Conservation (phyloP, 352 stramenopile species). For the Elongisporangium prolatum region DNA sequence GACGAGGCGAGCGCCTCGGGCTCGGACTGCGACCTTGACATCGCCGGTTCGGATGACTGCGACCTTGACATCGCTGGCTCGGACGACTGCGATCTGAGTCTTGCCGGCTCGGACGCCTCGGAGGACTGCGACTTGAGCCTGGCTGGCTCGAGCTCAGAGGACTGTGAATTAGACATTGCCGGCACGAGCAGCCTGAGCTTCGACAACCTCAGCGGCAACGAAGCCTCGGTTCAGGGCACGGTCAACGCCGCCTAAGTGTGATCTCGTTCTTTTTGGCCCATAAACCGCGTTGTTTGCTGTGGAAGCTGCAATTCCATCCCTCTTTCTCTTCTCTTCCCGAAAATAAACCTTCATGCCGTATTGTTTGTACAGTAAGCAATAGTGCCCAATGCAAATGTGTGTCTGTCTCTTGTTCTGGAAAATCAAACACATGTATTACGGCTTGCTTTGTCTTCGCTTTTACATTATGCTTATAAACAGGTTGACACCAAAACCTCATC, state of each 20-base stretch:
- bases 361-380: not conserved
- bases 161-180: not conserved
- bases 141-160: not conserved
- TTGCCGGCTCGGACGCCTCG: slow-evolving; percentile 4
- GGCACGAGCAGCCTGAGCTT: slow-evolving; percentile 12
- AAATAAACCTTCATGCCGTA: slow-evolving; percentile 12
- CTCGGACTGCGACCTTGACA: slow-evolving; percentile 12
- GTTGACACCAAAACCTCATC: not conserved
- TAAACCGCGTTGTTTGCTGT: not conserved
- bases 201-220: slow-evolving; percentile 10
- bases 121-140: not conserved
- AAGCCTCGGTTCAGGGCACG: slow-evolving; percentile 17
- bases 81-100: slow-evolving; percentile 6
- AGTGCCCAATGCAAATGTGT: not conserved
- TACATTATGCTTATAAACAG: too few relatives aligned
- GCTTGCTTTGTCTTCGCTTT: too few relatives aligned
- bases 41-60: slow-evolving; percentile 15
- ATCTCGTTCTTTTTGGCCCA: not conserved
- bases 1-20: too few relatives aligned
- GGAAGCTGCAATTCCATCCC: not conserved
- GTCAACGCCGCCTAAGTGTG: slow-evolving; percentile 1
- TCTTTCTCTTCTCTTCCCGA: not conserved
- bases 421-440: too few relatives aligned
- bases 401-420: too few relatives aligned
- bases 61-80: slow-evolving; percentile 3